phyloP scores from a whole-genome alignment of 202 grass and related monocot genomes.

The Carex sylvatica region DNA sequence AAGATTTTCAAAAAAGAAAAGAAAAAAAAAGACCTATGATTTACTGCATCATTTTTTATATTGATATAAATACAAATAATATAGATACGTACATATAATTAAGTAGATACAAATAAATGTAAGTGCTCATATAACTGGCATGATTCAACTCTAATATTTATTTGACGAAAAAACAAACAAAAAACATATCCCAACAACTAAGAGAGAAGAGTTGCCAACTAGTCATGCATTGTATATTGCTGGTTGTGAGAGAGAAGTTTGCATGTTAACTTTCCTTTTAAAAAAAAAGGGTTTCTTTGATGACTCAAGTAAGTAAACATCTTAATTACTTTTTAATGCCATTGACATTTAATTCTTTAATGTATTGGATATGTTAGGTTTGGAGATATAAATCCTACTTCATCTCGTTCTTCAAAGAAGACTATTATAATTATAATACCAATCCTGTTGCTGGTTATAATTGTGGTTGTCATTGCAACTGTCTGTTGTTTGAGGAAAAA shows the following conservation, averaged over 20 bases:
- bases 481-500: neutral
- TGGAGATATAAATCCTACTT: neutral
- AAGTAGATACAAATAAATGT: too few relatives aligned
- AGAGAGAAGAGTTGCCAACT: neutral
- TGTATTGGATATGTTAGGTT: neutral
- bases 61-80: too few relatives aligned
- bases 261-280: neutral
- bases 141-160: neutral
- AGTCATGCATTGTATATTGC: neutral
- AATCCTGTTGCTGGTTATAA: neutral
- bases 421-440: neutral
- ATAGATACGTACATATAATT: too few relatives aligned
- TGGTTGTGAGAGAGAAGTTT: too few relatives aligned
- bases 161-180: neutral
- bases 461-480: neutral
- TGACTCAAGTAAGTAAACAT: neutral
- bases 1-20: too few relatives aligned
- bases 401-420: neutral
- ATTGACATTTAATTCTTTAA: too few relatives aligned
- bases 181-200: neutral
- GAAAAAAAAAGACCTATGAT: too few relatives aligned
- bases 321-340: too few relatives aligned
- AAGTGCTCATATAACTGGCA: too few relatives aligned
- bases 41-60: too few relatives aligned
- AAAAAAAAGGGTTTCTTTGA: neutral